Conservation (phyloP, 805 yeast species). For the Starmerella vitae region DNA sequence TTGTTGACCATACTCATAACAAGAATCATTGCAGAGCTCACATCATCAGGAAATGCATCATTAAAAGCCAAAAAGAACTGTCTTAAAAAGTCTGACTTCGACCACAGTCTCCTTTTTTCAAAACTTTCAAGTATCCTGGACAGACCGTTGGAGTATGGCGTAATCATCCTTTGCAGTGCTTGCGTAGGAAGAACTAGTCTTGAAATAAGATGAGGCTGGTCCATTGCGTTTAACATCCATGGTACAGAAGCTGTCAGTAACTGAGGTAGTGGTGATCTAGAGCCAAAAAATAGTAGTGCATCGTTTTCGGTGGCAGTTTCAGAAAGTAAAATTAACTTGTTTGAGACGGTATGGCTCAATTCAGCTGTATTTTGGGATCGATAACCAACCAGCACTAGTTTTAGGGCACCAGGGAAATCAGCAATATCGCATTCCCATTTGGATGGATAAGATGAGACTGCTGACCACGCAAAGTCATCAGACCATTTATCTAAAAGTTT, state of each 20-base stretch:
- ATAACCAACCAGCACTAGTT: slow-evolving; percentile 64
- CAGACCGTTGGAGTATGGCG: slow-evolving; percentile 33
- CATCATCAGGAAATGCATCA: slow-evolving; percentile 54
- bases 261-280: slow-evolving; percentile 52
- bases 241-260: slow-evolving; percentile 73
- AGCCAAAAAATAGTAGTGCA: slow-evolving; percentile 49
- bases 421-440: slow-evolving; percentile 67
- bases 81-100: slow-evolving; percentile 76
- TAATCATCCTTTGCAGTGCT: slow-evolving; percentile 29
- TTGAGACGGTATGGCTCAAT: slow-evolving; percentile 58
- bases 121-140: slow-evolving; percentile 65
- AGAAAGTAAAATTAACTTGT: slow-evolving; percentile 39
- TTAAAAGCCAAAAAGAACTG: slow-evolving; percentile 67
- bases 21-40: slow-evolving; percentile 61
- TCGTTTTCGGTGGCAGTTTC: slow-evolving; percentile 43
- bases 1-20: slow-evolving; percentile 70
- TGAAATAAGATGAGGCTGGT: slow-evolving; percentile 40
- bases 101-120: slow-evolving; percentile 65
- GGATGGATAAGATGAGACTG: slow-evolving; percentile 78
- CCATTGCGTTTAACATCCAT: slow-evolving; percentile 69
- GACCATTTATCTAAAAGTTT: slow-evolving; percentile 80
- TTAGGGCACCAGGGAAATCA: slow-evolving; percentile 76
- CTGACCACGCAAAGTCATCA: slow-evolving; percentile 66
- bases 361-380: slow-evolving; percentile 72
- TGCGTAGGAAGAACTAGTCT: slow-evolving; percentile 39